Conservation (phyloP, 176 grass and related monocot species). For the Carex scoparia region DNA sequence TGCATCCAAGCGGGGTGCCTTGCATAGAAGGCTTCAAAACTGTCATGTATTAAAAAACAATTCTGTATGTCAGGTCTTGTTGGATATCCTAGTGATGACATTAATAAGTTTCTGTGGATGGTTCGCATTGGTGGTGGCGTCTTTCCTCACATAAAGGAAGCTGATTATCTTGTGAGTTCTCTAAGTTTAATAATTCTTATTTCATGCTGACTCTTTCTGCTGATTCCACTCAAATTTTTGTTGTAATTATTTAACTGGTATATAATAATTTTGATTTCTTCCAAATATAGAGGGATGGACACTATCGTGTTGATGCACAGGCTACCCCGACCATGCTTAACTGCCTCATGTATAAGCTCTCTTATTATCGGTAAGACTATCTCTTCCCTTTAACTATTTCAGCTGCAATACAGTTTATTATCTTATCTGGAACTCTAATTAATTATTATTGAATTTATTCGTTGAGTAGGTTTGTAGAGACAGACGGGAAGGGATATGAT, state of each 20-base stretch:
- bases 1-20: background rate
- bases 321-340: constrained; percentile 97
- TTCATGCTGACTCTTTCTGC: background rate
- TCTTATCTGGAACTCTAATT: constrained; percentile 13
- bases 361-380: constrained; percentile 82
- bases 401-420: background rate
- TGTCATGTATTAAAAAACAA: background rate
- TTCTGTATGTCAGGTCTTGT: constrained; percentile 76
- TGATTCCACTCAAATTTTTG: background rate
- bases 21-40: background rate
- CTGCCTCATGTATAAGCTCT: constrained; percentile 99
- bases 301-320: constrained; percentile 93
- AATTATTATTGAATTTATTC: constrained; percentile 27
- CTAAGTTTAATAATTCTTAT: constrained; percentile 5
- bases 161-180: constrained; percentile 97
- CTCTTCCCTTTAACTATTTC: background rate
- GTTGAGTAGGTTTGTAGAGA: constrained; percentile 86
- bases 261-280: constrained; percentile 23
- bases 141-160: constrained; percentile 98
- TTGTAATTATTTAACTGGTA: background rate
- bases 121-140: constrained; percentile 99
- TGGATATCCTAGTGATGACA: constrained; percentile 98
- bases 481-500: constrained; percentile 92
- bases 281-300: constrained; percentile 78
- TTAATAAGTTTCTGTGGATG: constrained; percentile 99